A percentile compares a stretch with the other conserved stretches of the same genome.
Evolutionary conservation across 2,329 filamentous ascomycete species (phyloP).

Genomic region (Alternaria conjuncta): DNA sequence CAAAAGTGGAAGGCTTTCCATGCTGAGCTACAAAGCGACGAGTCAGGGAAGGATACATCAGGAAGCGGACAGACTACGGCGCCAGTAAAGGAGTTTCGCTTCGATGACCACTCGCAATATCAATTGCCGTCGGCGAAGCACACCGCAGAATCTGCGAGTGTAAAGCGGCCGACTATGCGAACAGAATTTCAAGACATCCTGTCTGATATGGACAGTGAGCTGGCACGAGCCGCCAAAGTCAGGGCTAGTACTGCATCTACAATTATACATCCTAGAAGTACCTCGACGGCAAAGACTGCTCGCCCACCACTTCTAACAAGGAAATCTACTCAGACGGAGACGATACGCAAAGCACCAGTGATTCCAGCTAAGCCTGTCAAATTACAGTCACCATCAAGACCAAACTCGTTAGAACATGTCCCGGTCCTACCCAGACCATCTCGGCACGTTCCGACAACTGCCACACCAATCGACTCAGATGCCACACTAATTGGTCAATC

Average conservation of each 20-base stretch:
- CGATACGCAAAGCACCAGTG: conserved; percentile 18
- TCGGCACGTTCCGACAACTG: conserved; percentile 6
- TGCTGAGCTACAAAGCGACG: conserved; percentile 47
- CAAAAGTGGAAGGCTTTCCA: conserved; percentile 75
- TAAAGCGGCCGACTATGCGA: conserved; percentile 17
- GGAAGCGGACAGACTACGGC: conserved; percentile 3
- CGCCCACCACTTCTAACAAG: conserved; percentile 29
- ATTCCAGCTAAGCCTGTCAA: conserved; percentile 19
- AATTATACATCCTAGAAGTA: conserved; percentile 21
- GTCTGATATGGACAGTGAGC: conserved; percentile 38
- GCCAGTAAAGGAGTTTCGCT: conserved; percentile 30
- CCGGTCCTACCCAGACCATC: conserved; percentile 15
- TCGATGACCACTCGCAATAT: conserved; percentile 42
- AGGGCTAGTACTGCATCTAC: conserved; percentile 21
- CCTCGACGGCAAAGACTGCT: conserved; percentile 24
- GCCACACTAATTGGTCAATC: conserved; percentile 31
- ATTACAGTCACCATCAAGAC: conserved; percentile 20
- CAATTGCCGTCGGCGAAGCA: conserved; percentile 30
- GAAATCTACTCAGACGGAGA: conserved; percentile 22
- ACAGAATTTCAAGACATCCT: conserved; percentile 35
- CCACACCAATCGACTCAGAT: conserved; percentile 37
- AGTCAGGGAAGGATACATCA: neutral
- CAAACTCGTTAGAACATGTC: conserved; percentile 23
- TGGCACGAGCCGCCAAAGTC: conserved; percentile 27
- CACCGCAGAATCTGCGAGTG: conserved; percentile 3